Percentiles rank a stretch among this genome's conserved stretches.
Evolutionary conservation across 139 green algal genomes (phyloP).

Genomic region (Mesotaenium endlicherianum): DNA sequence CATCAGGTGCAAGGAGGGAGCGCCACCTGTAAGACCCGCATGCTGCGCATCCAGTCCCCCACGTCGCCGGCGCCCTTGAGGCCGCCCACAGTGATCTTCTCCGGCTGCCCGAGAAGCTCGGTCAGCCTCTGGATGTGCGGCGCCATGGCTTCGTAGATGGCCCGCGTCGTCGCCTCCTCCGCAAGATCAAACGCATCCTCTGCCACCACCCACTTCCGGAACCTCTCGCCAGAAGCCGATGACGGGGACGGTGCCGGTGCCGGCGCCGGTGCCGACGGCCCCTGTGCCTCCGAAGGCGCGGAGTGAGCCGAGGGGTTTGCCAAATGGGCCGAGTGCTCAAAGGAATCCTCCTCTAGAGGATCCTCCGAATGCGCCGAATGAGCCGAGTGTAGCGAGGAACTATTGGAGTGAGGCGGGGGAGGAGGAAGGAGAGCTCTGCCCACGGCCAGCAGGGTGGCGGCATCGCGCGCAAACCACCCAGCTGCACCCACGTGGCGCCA

Average conservation of each 20-base stretch:
- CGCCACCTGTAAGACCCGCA: slow-evolving; percentile 62
- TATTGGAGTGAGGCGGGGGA: neutral
- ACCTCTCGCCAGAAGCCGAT: neutral
- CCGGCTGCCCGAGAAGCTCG: slow-evolving; percentile 53
- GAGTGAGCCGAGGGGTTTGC: neutral
- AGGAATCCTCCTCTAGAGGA: too few relatives aligned
- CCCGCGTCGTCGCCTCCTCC: slow-evolving; percentile 51
- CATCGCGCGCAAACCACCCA: slow-evolving; percentile 31
- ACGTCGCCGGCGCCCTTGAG: slow-evolving; percentile 54
- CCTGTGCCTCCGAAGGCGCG: neutral
- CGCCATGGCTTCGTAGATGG: slow-evolving; percentile 62
- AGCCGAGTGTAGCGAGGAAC: too few relatives aligned
- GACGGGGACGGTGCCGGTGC: neutral
- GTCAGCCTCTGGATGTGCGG: slow-evolving; percentile 23
- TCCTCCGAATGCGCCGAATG: too few relatives aligned
- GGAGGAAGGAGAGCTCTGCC: slow-evolving; percentile 2
- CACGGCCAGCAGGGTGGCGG: slow-evolving; percentile 1
- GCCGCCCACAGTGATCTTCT: slow-evolving; percentile 56
- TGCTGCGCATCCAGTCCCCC: slow-evolving; percentile 68
- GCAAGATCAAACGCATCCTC: slow-evolving; percentile 74
- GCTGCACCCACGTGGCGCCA: slow-evolving; percentile 19
- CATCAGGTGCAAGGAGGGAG: too few relatives aligned
- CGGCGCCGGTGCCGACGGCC: too few relatives aligned
- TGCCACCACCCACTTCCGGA: slow-evolving; percentile 63
- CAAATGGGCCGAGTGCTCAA: too few relatives aligned